Conservation (phyloP, 2,329 filamentous ascomycete genomes). For the Teratosphaeria epicoccoides region DNA sequence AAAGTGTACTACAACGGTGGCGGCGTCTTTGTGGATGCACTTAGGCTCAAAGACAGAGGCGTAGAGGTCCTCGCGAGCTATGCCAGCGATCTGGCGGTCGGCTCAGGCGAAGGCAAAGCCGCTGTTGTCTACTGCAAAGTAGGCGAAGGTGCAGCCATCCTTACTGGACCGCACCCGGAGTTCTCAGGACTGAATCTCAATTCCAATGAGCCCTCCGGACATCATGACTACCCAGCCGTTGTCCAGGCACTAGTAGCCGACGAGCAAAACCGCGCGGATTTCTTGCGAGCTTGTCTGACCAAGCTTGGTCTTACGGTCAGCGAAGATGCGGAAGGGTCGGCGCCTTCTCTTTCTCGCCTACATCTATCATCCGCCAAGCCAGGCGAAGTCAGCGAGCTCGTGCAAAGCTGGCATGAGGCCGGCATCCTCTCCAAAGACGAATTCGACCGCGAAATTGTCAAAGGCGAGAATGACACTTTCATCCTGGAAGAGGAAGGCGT, state of each 20-base stretch:
- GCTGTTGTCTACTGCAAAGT: conserved; percentile 77
- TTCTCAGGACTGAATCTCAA: conserved; percentile 73
- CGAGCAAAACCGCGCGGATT: conserved; percentile 59
- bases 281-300: conserved; percentile 66
- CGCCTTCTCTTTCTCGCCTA: conserved; percentile 70
- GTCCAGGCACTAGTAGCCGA: conserved; percentile 57
- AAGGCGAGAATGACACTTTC: conserved; percentile 74
- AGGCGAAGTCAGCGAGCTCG: conserved; percentile 54
- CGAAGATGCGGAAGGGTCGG: conserved; percentile 49
- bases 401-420: conserved; percentile 56
- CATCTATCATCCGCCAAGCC: conserved; percentile 65
- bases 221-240: conserved; percentile 59
- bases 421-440: conserved; percentile 42
- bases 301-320: conserved; percentile 77
- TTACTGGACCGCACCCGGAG: conserved; percentile 91
- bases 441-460: conserved; percentile 61
- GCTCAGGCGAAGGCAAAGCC: conserved; percentile 54
- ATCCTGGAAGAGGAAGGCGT: conserved; percentile 51
- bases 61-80: conserved; percentile 79
- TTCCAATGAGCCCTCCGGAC: conserved; percentile 45
- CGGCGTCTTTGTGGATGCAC: conserved; percentile 78
- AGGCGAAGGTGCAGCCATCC: conserved; percentile 64
- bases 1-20: conserved; percentile 88
- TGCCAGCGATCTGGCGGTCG: conserved; percentile 61
- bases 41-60: conserved; percentile 48